A percentile compares a stretch with the other conserved stretches of the same genome.
Conservation (phyloP, 805 yeast genomes). For the Tetrapisispora taiwanensis region DNA sequence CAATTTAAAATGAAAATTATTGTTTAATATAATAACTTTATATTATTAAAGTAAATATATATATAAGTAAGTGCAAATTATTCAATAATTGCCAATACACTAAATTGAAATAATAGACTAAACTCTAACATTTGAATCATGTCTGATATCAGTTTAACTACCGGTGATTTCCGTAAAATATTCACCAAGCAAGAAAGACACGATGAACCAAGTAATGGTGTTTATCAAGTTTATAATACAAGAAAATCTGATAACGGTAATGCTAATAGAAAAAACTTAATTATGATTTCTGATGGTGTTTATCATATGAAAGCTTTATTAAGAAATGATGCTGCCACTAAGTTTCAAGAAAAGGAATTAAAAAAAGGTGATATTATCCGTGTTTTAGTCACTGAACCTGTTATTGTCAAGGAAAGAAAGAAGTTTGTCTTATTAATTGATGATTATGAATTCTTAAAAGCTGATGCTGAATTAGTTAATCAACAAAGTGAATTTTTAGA, state of each 20-base stretch:
- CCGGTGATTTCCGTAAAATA: constrained; percentile 22
- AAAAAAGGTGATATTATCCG: constrained; percentile 32
- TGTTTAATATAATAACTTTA: no score
- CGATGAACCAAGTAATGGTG: constrained; percentile 24
- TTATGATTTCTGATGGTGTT: constrained; percentile 44
- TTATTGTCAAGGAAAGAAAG: constrained; percentile 30
- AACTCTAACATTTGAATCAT: constrained; percentile 4
- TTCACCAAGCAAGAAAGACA: constrained; percentile 24
- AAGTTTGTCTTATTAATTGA: constrained; percentile 41
- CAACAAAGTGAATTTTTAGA: constrained; percentile 39
- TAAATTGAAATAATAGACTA: no score
- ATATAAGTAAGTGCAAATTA: no score
- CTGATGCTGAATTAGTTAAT: constrained; percentile 32
- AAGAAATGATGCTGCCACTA: constrained; percentile 40
- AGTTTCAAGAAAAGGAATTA: constrained; percentile 37
- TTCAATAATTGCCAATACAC: no score
- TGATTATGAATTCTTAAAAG: constrained; percentile 35
- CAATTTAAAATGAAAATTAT: no score
- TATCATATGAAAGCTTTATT: constrained; percentile 43
- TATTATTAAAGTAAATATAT: no score
- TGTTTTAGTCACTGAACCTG: constrained; percentile 27
- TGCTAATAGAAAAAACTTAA: constrained; percentile 22
- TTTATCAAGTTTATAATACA: constrained; percentile 26
- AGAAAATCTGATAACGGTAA: constrained; percentile 25
- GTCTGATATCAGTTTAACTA: constrained; percentile 15